Percentiles rank a stretch among this genome's conserved stretches.
phyloP scores from a whole-genome alignment of 1,284 basidiomycete genomes.

The Fomitopsis schrenkii region DNA sequence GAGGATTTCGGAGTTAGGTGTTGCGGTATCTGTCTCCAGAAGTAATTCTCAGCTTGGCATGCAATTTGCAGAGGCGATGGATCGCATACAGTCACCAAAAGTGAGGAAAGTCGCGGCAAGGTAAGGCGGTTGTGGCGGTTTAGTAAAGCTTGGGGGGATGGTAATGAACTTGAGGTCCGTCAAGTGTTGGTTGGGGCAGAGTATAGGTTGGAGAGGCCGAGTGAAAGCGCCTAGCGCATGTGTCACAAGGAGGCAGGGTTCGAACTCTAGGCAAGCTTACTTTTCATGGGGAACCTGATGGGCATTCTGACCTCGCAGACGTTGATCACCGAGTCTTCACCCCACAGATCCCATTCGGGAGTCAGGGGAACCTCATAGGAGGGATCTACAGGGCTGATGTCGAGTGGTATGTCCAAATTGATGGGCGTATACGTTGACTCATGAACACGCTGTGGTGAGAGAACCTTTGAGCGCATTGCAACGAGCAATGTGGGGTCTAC shows the following conservation, averaged over 20 bases:
- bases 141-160: slow-evolving; percentile 25
- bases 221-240: slow-evolving; percentile 34
- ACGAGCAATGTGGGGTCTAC: slow-evolving; percentile 58
- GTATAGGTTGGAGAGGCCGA: slow-evolving; percentile 42
- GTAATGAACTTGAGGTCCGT: slow-evolving; percentile 44
- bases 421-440: slow-evolving; percentile 34
- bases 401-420: slow-evolving; percentile 41
- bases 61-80: not conserved
- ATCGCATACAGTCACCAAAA: slow-evolving; percentile 55
- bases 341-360: slow-evolving; percentile 56
- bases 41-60: not conserved
- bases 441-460: slow-evolving; percentile 17
- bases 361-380: slow-evolving; percentile 28
- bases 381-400: slow-evolving; percentile 27
- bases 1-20: slow-evolving; percentile 25
- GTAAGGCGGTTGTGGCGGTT: slow-evolving; percentile 26
- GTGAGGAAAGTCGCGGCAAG: slow-evolving; percentile 53
- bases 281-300: slow-evolving; percentile 28
- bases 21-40: slow-evolving; percentile 16
- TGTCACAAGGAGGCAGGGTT: slow-evolving; percentile 31
- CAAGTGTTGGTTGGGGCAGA: slow-evolving; percentile 33
- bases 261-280: slow-evolving; percentile 5
- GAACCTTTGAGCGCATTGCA: slow-evolving; percentile 50
- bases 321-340: slow-evolving; percentile 58
- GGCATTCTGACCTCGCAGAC: slow-evolving; percentile 55